Evolutionary conservation across 2,329 filamentous ascomycete genomes (phyloP).

Genomic region (Rhinocladiella similis): DNA sequence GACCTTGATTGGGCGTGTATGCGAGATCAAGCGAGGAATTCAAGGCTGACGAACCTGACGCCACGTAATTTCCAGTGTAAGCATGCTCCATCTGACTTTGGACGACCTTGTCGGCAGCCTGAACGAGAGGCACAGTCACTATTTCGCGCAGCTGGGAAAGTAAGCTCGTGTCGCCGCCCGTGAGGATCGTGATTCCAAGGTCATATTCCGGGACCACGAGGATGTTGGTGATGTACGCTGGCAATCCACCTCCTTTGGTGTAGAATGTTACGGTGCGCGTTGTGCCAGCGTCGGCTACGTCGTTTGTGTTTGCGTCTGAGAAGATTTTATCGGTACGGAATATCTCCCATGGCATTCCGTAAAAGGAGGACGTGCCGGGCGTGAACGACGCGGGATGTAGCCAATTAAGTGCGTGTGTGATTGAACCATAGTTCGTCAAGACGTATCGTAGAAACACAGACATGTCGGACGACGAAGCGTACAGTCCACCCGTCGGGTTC

Average conservation of each 20-base stretch:
- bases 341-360: conserved; percentile 52
- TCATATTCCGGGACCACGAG: conserved; percentile 46
- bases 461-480: conserved; percentile 42
- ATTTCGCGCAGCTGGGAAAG: conserved; percentile 16
- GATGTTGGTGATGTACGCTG: conserved; percentile 44
- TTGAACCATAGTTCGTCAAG: conserved; percentile 42
- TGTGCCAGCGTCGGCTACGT: conserved; percentile 28
- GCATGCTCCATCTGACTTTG: conserved; percentile 8
- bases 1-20: conserved; percentile 24
- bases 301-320: conserved; percentile 24
- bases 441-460: conserved; percentile 46
- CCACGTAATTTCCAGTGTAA: conserved; percentile 17
- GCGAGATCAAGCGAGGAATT: conserved; percentile 23
- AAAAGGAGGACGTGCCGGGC: conserved; percentile 40
- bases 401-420: conserved; percentile 47
- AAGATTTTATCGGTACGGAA: conserved; percentile 44
- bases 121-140: conserved; percentile 24
- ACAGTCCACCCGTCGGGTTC: conserved; percentile 46
- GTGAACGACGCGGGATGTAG: conserved; percentile 41
- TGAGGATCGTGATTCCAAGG: conserved; percentile 51
- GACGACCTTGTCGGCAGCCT: conserved; percentile 25
- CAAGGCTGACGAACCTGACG: background rate
- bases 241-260: conserved; percentile 47
- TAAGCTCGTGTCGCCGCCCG: conserved; percentile 23
- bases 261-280: conserved; percentile 39